phyloP scores from a whole-genome alignment of 371 early-diverging fungal genomes.

The Cokeromyces recurvatus region DNA sequence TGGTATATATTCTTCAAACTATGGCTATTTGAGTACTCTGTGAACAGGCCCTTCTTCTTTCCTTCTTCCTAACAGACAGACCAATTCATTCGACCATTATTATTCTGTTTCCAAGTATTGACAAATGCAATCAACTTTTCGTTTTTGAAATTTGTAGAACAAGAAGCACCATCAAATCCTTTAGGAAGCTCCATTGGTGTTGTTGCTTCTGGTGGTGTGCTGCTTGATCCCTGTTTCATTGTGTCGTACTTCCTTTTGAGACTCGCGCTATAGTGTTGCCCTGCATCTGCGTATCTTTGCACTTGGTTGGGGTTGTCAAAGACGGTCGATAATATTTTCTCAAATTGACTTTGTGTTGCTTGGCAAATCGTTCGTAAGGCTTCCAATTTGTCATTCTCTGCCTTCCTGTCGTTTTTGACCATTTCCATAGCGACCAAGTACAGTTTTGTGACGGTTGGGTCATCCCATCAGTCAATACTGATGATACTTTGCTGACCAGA shows the following conservation, averaged over 20 bases:
- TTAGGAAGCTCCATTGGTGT: constrained; percentile 15
- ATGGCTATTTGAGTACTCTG: constrained; percentile 9
- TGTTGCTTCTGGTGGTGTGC: constrained; percentile 15
- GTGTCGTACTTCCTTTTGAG: constrained; percentile 14
- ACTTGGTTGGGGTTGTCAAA: constrained; percentile 11
- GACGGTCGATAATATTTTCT: constrained; percentile 10
- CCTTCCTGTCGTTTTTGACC: constrained; percentile 9
- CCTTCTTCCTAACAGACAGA: constrained; percentile 11
- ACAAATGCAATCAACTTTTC: constrained; percentile 11
- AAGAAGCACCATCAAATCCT: constrained; percentile 11
- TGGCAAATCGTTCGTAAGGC: constrained; percentile 12
- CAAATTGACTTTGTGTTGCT: constrained; percentile 9
- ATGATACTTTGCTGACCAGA: constrained; percentile 15
- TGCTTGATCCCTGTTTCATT: constrained; percentile 10
- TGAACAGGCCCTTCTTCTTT: constrained; percentile 15
- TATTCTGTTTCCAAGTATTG: constrained; percentile 14
- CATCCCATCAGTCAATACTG: constrained; percentile 11
- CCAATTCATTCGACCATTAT: constrained; percentile 12
- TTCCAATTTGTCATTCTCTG: constrained; percentile 14
- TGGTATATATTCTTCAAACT: constrained; percentile 11
- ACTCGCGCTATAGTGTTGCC: constrained; percentile 14
- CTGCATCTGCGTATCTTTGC: constrained; percentile 12
- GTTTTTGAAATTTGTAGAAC: constrained; percentile 11
- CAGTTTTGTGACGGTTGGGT: constrained; percentile 14
- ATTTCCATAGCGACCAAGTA: constrained; percentile 18